A percentile compares a stretch with the other conserved stretches of the same genome.
Conservation (phyloP, 73 alveolate species). For the Paramecium caudatum region DNA sequence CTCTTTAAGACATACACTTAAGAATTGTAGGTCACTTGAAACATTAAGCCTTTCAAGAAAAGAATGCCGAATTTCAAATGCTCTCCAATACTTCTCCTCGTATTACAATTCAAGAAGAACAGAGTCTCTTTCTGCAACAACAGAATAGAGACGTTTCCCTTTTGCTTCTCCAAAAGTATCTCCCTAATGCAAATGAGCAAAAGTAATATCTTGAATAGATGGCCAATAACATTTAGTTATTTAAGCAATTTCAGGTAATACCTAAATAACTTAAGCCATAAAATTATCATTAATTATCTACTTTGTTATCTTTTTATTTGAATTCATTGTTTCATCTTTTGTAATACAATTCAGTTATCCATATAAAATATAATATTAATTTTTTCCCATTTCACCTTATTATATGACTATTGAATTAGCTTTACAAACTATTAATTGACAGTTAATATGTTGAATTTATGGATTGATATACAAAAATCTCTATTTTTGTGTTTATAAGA, state of each 20-base stretch:
- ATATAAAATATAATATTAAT: neutral
- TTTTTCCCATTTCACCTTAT: slow-evolving; percentile 10
- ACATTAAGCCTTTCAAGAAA: neutral
- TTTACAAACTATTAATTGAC: neutral
- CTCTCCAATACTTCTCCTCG: slow-evolving; percentile 52
- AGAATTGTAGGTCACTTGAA: neutral
- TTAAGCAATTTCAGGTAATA: neutral
- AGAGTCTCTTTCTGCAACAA: slow-evolving; percentile 19
- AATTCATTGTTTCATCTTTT: neutral
- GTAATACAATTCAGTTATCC: slow-evolving; percentile 30
- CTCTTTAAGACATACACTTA: slow-evolving; percentile 20
- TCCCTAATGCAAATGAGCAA: neutral
- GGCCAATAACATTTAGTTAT: neutral
- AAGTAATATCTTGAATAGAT: neutral
- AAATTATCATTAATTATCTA: slow-evolving; percentile 3
- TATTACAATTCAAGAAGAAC: neutral
- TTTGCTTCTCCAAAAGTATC: slow-evolving; percentile 48
- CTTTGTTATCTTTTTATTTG: neutral
- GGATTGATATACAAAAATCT: slow-evolving; percentile 1
- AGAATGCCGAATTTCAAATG: neutral
- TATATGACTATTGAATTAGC: neutral
- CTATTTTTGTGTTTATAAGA: neutral
- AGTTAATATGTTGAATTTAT: neutral
- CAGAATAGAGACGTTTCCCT: slow-evolving; percentile 14
- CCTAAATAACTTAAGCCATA: neutral